phyloP scores from a whole-genome alignment of 805 yeast genomes.

The Wickerhamomyces rabaulensis region DNA sequence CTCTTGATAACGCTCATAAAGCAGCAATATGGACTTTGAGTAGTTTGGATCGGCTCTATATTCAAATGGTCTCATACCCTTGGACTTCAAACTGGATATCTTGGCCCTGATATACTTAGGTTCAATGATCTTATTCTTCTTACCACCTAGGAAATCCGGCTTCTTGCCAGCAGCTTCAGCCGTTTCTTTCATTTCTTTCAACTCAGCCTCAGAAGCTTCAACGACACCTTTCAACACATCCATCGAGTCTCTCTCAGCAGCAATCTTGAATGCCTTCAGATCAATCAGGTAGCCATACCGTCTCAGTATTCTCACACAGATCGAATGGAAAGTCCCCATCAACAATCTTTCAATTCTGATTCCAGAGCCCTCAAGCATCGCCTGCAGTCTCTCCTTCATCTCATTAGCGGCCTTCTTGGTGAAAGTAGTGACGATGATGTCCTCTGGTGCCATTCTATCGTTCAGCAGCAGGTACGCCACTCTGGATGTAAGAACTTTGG shows the following conservation, averaged over 20 bases:
- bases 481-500: slow-evolving; percentile 74
- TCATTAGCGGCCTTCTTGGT: slow-evolving; percentile 91
- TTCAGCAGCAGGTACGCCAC: slow-evolving; percentile 63
- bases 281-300: slow-evolving; percentile 50
- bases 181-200: background rate
- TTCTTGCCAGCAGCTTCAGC: background rate
- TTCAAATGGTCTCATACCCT: slow-evolving; percentile 40
- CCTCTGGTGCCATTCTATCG: slow-evolving; percentile 49
- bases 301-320: slow-evolving; percentile 59
- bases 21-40: slow-evolving; percentile 28
- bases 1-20: slow-evolving; percentile 52
- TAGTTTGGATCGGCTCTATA: slow-evolving; percentile 25
- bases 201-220: slow-evolving; percentile 5
- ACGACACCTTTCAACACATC: slow-evolving; percentile 41
- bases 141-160: background rate
- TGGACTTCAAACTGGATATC: slow-evolving; percentile 54
- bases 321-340: slow-evolving; percentile 88
- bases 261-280: slow-evolving; percentile 42
- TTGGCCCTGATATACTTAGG: slow-evolving; percentile 7
- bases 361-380: slow-evolving; percentile 27
- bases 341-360: slow-evolving; percentile 40
- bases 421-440: slow-evolving; percentile 82
- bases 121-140: background rate
- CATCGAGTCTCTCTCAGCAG: slow-evolving; percentile 58
- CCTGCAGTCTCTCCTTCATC: slow-evolving; percentile 57